Percentiles rank a stretch among this genome's conserved stretches.
Evolutionary conservation across 768 basidiomycete species (phyloP).

Genomic region (Erythrobasidium yunnanense): DNA sequence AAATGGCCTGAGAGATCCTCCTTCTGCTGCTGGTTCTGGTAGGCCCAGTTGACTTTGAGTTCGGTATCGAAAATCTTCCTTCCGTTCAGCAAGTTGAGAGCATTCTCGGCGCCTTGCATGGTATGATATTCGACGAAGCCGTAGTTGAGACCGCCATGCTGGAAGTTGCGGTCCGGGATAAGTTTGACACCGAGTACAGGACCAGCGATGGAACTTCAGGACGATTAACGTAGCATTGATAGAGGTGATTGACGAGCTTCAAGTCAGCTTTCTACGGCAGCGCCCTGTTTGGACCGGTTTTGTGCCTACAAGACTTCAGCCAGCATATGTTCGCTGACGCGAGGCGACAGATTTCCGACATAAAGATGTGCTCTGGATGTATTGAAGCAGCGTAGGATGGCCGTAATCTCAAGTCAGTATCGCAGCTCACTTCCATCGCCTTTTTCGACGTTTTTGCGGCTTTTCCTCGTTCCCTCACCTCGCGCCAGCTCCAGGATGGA

Average conservation of each 20-base stretch:
- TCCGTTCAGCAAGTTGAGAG: constrained; percentile 94
- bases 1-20: constrained; percentile 96
- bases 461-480: not conserved
- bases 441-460: not conserved
- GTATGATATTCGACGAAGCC: constrained; percentile 94
- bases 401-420: not conserved
- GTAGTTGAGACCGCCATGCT: constrained; percentile 98
- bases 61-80: constrained; percentile 99
- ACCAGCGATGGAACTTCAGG: constrained; percentile 47
- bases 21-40: constrained; percentile 89
- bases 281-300: too few relatives aligned
- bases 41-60: constrained; percentile 99
- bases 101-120: constrained; percentile 96
- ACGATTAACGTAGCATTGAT: constrained; percentile 74
- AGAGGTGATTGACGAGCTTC: not conserved
- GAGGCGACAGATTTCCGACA: constrained; percentile 92
- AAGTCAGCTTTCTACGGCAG: not conserved
- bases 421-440: not conserved
- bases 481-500: not conserved
- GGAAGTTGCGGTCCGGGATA: constrained; percentile 97
- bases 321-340: constrained; percentile 98
- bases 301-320: constrained; percentile 56
- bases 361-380: constrained; percentile 74
- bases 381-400: not conserved
- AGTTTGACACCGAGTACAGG: constrained; percentile 99